Base-by-base conservation (phyloP, 495 filamentous ascomycete genomes). In the Filosporella fistucella region DNA sequence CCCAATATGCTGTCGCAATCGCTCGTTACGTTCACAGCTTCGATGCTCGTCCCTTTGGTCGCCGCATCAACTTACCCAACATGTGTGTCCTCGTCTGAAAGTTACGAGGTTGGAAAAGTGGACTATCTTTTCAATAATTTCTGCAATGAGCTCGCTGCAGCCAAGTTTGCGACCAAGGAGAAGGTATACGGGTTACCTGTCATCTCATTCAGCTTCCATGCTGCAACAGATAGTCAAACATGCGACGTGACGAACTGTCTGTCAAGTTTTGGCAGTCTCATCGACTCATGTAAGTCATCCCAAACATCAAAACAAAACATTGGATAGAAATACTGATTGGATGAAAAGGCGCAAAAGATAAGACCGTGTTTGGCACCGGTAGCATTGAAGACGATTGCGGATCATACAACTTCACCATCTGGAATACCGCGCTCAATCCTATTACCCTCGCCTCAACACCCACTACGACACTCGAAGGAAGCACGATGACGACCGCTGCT, bases 381-480 rank as follows among this genome's bases (percentile, higher is more conserved):
- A 37, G 30, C 18, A 23, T 47, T 14, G 17, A 47, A 4, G 32
- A 32, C 9, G 26, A 16, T 12, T 47, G 44, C 17, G 44, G 28
- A 45, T 16, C 11, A 1, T 45, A 34, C 28, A 45, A 45, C 42
- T 45, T 34, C 42, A 45, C 42, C 10, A 29, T 45, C 42, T 34
- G 26, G 42, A 20, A 45, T 45, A 34, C 42, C 1, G 16, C 42
- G 14, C 16, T 29, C 4, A 44, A 45, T n/a, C 16, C 42, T 10
- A 24, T 34, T n/a, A 21, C 16, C 18, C 35, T 38, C 14, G 42
- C 16, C 9, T 4, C 16, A 22, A 18, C 29, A 13, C 34, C 42
- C 29, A 45, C 13, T 11, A 20, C 20, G 18, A 38, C 35, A 38
- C 35, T 38, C n/a, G 35, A 21, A 3, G 35, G 35, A 4, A 21